Evolutionary conservation across 768 basidiomycete genomes (phyloP), one percentile per base, ranked within the genome.

Genomic region (Asterophora lycoperdoides): DNA sequence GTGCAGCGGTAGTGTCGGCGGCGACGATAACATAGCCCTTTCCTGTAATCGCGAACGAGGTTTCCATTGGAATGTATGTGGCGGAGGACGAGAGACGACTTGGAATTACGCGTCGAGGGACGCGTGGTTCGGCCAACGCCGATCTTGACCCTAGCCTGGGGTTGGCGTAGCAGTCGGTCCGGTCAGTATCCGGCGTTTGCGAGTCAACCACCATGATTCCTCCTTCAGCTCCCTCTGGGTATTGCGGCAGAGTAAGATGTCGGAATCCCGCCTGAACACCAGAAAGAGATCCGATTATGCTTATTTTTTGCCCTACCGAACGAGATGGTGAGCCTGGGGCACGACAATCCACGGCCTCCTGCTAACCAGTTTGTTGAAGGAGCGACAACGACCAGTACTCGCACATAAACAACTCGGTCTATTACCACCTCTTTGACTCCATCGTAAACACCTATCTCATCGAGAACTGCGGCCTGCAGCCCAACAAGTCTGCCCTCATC

Each of bases 1-100:
- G 79, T 3, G 86, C 83, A 7, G 93, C 83, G 11, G 84, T 89
- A 7, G 86, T 92, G 69, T 98, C 95, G 8, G 93, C 84, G 2
- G 94, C 93, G 58, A 99, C 71, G 54, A 99, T 80, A 48, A 92
- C 86, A 69, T 92, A 99, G 60, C 84, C 94, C 65, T 96, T 95
- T 42, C 94, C 94, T 34, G 81, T 89, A 46, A 97, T 63, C 32
- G 87, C 93, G 65, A 97, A 93, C 14, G 90, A 91, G 44, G 83
- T 88, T 64, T 96, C 93, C 92, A 96, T 94, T 56, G 18, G 43
- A 50, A 15, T 23, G 8, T 23, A 35, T 34, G 30, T 57, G 40
- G 41, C 6, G 35, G 19, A 26, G 20, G 23, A 14, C 41, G 13
- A 52, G 46, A 32, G 11, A 36, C 43, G 43, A 47, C 32, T 39